Conservation (phyloP, 805 yeast genomes). For the Osmozyma mogii region DNA sequence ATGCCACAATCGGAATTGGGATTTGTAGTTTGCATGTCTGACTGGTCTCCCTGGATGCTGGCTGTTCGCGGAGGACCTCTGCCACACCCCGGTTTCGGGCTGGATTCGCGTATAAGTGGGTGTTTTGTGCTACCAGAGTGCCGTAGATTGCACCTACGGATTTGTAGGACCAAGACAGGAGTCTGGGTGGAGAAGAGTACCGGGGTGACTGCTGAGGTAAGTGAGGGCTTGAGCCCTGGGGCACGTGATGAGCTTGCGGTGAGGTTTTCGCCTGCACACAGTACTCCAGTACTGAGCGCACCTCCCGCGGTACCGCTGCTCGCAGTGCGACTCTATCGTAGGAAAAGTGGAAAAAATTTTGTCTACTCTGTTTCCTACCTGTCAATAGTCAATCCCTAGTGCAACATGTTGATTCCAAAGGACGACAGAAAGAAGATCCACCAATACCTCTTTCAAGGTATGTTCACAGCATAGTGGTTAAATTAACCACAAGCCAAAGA, state of each 20-base stretch:
- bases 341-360: slow-evolving; percentile 6
- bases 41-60: no score
- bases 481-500: slow-evolving; percentile 1
- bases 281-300: background rate
- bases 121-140: no score
- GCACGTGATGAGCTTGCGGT: no score
- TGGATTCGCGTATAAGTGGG: no score
- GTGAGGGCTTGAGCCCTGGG: slow-evolving; percentile 6
- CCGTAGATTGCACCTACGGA: no score
- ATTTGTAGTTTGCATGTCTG: no score
- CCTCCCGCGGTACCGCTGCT: slow-evolving; percentile 1
- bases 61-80: no score
- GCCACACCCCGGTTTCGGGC: no score
- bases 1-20: no score
- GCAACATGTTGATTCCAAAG: slow-evolving; percentile 94
- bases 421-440: slow-evolving; percentile 99
- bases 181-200: no score
- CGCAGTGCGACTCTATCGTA: slow-evolving; percentile 4
- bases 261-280: background rate
- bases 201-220: no score
- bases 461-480: slow-evolving; percentile 41
- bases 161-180: no score
- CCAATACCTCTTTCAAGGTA: slow-evolving; percentile 98
- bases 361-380: slow-evolving; percentile 9
- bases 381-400: slow-evolving; percentile 8